A percentile compares a stretch with the other conserved stretches of the same genome.
phyloP scores from a whole-genome alignment of 352 stramenopile species.

The Elongisporangium senticosum region DNA sequence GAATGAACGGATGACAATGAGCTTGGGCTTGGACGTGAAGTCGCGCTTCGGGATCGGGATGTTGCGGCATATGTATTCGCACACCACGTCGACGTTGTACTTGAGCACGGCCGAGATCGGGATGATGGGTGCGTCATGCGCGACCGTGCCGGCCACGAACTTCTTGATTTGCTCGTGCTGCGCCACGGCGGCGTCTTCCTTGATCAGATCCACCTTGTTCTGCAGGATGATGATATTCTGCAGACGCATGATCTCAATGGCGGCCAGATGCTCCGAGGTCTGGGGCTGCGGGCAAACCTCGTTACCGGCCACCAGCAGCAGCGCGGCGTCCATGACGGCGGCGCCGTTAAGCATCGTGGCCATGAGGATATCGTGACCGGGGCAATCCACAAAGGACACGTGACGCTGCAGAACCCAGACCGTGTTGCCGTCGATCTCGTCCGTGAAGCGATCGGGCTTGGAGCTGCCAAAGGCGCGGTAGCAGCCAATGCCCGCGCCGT shows the following conservation, averaged over 20 bases:
- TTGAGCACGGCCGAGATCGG: slow-evolving; percentile 99
- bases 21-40: slow-evolving; percentile 96
- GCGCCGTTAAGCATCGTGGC: slow-evolving; percentile 99
- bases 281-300: slow-evolving; percentile 99
- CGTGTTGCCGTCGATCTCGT: slow-evolving; percentile 85
- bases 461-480: slow-evolving; percentile 88
- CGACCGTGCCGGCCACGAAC: slow-evolving; percentile 86
- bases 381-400: slow-evolving; percentile 99
- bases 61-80: slow-evolving; percentile 99
- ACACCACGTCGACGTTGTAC: slow-evolving; percentile 99
- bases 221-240: slow-evolving; percentile 99
- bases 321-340: slow-evolving; percentile 99
- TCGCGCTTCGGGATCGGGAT: slow-evolving; percentile 98
- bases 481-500: slow-evolving; percentile 71
- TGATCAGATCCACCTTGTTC: slow-evolving; percentile 99
- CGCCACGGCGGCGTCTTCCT: slow-evolving; percentile 95
- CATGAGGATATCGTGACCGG: slow-evolving; percentile 99
- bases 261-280: slow-evolving; percentile 99
- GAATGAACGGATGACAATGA: slow-evolving; percentile 99
- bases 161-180: slow-evolving; percentile 98
- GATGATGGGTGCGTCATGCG: slow-evolving; percentile 98
- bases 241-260: slow-evolving; percentile 99
- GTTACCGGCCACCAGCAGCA: slow-evolving; percentile 97
- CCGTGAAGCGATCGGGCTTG: slow-evolving; percentile 82
- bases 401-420: slow-evolving; percentile 93